These are phyloP conservation scores for Leersia perrieri DNA, from an alignment of 176 grass and related monocot genomes.

Conservation along the genomic window DNA sequence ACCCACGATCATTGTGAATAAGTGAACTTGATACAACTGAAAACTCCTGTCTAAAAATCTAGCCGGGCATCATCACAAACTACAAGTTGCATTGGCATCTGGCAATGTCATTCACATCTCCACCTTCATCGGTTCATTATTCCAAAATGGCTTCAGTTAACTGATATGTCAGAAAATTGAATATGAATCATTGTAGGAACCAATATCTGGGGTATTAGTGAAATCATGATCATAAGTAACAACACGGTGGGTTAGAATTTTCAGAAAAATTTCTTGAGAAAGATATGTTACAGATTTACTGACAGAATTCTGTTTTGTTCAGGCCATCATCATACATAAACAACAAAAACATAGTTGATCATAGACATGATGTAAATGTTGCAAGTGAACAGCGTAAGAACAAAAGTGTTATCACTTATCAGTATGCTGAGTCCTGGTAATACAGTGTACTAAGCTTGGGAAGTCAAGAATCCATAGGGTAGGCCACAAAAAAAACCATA, in stretches of 20 bases:
- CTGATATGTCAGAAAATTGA: conserved; percentile 20
- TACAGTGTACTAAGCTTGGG: not conserved
- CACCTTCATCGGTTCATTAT: not conserved
- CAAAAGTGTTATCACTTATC: not conserved
- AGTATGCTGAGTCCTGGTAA: not conserved
- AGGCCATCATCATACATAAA: not conserved
- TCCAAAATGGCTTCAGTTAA: not conserved
- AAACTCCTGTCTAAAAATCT: not conserved
- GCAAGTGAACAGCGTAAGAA: not conserved
- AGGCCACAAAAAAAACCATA: not conserved
- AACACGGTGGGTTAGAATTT: not conserved
- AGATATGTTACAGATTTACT: not conserved
- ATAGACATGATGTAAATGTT: not conserved
- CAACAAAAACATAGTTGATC: not conserved
- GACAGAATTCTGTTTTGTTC: not conserved
- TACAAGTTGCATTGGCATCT: not conserved
- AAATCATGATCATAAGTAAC: not conserved
- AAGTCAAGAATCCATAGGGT: not conserved
- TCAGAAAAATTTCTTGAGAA: not conserved
- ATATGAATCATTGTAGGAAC: not conserved
- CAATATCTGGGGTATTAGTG: not conserved
- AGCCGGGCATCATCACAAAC: conserved; percentile 14
- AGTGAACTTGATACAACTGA: not conserved
- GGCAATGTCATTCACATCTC: conserved; percentile 9
- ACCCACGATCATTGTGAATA: not conserved